A percentile compares a stretch with the other conserved stretches of the same genome.
phyloP scores from a whole-genome alignment of 2,329 filamentous ascomycete genomes.

The Hypomyces rosellus region DNA sequence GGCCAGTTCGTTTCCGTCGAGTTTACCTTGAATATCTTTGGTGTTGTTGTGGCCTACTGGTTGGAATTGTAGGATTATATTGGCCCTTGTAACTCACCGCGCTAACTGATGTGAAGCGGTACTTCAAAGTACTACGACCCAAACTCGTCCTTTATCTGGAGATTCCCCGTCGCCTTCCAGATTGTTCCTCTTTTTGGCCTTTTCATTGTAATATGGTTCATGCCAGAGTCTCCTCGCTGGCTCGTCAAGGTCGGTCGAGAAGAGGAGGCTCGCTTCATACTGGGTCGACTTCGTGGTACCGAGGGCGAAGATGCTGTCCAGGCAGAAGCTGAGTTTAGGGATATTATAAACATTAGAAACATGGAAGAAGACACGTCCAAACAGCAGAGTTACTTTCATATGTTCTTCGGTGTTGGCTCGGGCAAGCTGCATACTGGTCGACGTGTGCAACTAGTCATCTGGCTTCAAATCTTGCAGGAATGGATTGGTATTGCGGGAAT shows the following conservation, averaged over 20 bases:
- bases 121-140: conserved; percentile 55
- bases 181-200: conserved; percentile 57
- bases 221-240: conserved; percentile 65
- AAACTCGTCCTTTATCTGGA: conserved; percentile 54
- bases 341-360: conserved; percentile 58
- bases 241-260: conserved; percentile 60
- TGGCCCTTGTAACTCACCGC: no score
- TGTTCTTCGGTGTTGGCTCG: conserved; percentile 61
- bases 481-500: conserved; percentile 66
- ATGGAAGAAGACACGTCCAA: conserved; percentile 55
- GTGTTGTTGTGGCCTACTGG: conserved; percentile 58
- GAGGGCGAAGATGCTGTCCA: conserved; percentile 43
- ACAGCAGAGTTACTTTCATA: conserved; percentile 54
- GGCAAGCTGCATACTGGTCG: conserved; percentile 61
- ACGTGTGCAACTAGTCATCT: conserved; percentile 63
- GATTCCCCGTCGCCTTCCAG: conserved; percentile 65
- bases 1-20: conserved; percentile 66
- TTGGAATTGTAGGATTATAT: conserved; percentile 36
- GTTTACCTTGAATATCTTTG: conserved; percentile 68
- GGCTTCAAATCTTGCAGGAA: conserved; percentile 65
- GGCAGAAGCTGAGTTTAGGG: conserved; percentile 59
- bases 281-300: conserved; percentile 56
- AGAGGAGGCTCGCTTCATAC: conserved; percentile 61
- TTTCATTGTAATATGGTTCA: conserved; percentile 53
- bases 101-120: conserved; percentile 28